These are phyloP conservation scores for Pistacia atlantica DNA, from an alignment of 345 rosid genomes.

Conservation along the genomic window DNA sequence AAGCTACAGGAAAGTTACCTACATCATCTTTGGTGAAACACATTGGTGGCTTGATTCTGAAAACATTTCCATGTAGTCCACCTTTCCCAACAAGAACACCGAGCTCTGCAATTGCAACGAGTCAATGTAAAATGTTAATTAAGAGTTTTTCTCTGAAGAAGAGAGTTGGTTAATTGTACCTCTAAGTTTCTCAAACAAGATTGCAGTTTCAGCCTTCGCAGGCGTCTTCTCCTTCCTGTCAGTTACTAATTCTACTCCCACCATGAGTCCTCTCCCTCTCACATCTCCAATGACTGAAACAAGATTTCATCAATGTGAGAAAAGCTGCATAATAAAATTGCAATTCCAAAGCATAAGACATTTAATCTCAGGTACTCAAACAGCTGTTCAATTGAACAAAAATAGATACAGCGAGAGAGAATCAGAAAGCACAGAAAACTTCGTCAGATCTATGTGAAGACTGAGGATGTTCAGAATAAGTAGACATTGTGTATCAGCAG, in stretches of 20 bases:
- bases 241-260: constrained; percentile 80
- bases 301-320: constrained; percentile 3
- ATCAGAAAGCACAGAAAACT: no score
- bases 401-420: no score
- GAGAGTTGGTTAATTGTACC: constrained; percentile 39
- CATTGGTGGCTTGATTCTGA: constrained; percentile 95
- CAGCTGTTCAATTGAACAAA: no score
- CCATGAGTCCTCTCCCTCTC: constrained; percentile 91
- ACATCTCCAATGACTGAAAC: constrained; percentile 85
- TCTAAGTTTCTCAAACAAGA: constrained; percentile 80
- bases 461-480: no score
- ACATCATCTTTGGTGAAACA: constrained; percentile 94
- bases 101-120: constrained; percentile 46
- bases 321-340: not conserved
- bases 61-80: constrained; percentile 85
- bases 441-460: no score
- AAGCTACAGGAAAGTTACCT: constrained; percentile 46
- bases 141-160: not conserved
- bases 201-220: constrained; percentile 78
- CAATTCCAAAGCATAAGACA: not conserved
- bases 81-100: constrained; percentile 90
- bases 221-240: constrained; percentile 85
- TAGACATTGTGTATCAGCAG: no score
- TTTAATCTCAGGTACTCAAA: no score
- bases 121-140: no score